phyloP scores from a whole-genome alignment of 73 alveolate genomes.

The Diophrys appendiculata region DNA sequence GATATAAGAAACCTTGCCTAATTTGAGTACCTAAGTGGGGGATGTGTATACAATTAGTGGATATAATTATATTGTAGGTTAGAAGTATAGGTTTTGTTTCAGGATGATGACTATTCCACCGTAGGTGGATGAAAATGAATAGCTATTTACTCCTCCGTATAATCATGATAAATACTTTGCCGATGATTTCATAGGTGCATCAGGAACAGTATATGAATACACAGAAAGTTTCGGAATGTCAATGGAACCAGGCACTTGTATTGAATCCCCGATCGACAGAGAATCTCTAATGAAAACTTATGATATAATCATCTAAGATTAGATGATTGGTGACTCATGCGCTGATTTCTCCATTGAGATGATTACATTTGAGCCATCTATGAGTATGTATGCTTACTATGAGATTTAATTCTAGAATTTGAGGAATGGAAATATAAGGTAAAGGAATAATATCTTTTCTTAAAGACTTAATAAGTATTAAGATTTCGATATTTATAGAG shows the following conservation, averaged over 20 bases:
- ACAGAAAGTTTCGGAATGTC: not conserved
- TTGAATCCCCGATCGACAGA: conserved; percentile 5
- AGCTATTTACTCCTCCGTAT: not conserved
- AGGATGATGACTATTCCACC: too few species aligned
- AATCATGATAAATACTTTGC: not conserved
- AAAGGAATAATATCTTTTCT: conserved; percentile 19
- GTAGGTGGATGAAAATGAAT: not conserved
- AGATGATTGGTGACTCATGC: conserved; percentile 32
- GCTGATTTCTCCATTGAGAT: conserved; percentile 33
- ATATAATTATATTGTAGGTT: not conserved
- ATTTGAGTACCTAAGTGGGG: not conserved
- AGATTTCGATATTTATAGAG: conserved; percentile 20
- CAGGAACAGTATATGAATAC: not conserved
- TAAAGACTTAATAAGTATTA: conserved; percentile 37
- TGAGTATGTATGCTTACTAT: conserved; percentile 31
- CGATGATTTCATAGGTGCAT: not conserved
- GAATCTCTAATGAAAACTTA: not conserved
- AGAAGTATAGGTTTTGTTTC: not conserved
- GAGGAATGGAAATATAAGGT: conserved; percentile 35
- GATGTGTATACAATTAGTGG: not conserved
- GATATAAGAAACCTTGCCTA: not conserved
- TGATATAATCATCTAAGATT: conserved; percentile 11
- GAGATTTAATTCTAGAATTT: conserved; percentile 15
- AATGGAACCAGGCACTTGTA: not conserved
- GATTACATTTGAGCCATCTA: conserved; percentile 49